Conservation (phyloP, 805 yeast species). For the Tetrapisispora namnaoensis region DNA sequence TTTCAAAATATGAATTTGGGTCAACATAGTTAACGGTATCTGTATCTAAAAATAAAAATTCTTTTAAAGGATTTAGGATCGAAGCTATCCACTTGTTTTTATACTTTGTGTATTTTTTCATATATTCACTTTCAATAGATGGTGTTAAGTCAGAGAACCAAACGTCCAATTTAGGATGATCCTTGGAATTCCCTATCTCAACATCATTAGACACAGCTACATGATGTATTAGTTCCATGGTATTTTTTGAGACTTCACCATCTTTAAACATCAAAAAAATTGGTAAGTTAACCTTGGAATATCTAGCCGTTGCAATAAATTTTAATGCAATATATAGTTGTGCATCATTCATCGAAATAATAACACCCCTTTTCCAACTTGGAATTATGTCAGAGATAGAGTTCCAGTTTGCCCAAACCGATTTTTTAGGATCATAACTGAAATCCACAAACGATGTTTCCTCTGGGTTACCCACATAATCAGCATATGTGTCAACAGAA, state of each 20-base stretch:
- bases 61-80: conserved; percentile 40
- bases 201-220: conserved; percentile 22
- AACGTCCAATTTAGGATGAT: background rate
- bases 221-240: conserved; percentile 27
- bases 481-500: background rate
- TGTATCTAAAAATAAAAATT: conserved; percentile 41
- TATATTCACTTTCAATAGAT: conserved; percentile 13
- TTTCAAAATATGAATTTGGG: conserved; percentile 24
- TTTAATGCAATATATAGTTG: conserved; percentile 24
- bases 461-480: background rate
- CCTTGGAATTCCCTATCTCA: background rate
- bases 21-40: conserved; percentile 40
- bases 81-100: conserved; percentile 39
- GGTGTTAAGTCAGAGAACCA: conserved; percentile 33
- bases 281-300: conserved; percentile 30
- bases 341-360: conserved; percentile 16
- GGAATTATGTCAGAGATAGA: conserved; percentile 7
- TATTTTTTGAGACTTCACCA: conserved; percentile 27
- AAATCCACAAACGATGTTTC: background rate
- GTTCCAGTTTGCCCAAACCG: conserved; percentile 15
- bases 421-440: conserved; percentile 6
- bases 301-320: conserved; percentile 35
- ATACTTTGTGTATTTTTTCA: conserved; percentile 17
- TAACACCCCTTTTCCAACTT: conserved; percentile 14
- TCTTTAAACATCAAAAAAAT: conserved; percentile 33